Conservation (phyloP, 2,329 filamentous ascomycete genomes). For the Trichoderma asperellum region DNA sequence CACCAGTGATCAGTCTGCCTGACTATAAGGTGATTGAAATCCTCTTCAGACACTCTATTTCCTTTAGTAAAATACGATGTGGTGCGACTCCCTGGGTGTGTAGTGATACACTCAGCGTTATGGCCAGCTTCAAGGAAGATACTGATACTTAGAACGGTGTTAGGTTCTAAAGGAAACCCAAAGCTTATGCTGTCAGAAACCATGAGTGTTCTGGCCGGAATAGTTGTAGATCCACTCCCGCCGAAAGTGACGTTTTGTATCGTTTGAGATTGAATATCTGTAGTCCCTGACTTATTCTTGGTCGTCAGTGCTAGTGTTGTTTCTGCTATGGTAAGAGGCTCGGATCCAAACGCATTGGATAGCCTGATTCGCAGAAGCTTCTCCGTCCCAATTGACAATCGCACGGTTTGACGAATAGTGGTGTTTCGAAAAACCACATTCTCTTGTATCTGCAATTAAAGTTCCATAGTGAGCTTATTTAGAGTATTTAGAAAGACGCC, state of each 20-base stretch:
- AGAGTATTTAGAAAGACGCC: neutral
- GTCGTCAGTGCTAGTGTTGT: neutral
- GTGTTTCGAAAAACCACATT: neutral
- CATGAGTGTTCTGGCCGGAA: neutral
- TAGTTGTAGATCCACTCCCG: neutral
- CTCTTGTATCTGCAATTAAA: neutral
- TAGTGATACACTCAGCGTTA: neutral
- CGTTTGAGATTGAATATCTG: neutral
- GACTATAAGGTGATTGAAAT: neutral
- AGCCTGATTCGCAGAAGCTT: neutral
- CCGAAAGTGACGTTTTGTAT: neutral
- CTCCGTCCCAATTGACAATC: neutral
- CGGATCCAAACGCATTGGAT: neutral
- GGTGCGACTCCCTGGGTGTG: constrained; percentile 2
- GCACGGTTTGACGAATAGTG: neutral
- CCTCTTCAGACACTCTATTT: neutral
- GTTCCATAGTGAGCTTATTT: neutral
- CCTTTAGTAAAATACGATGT: neutral
- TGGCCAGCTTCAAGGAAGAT: neutral
- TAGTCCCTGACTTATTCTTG: neutral
- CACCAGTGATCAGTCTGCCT: neutral
- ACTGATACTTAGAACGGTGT: neutral
- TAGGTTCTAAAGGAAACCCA: neutral
- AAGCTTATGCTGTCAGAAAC: neutral
- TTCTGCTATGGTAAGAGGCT: neutral